Evolutionary conservation across 306 rosid genomes (phyloP).

Genomic region (Lathyrus oleraceus): DNA sequence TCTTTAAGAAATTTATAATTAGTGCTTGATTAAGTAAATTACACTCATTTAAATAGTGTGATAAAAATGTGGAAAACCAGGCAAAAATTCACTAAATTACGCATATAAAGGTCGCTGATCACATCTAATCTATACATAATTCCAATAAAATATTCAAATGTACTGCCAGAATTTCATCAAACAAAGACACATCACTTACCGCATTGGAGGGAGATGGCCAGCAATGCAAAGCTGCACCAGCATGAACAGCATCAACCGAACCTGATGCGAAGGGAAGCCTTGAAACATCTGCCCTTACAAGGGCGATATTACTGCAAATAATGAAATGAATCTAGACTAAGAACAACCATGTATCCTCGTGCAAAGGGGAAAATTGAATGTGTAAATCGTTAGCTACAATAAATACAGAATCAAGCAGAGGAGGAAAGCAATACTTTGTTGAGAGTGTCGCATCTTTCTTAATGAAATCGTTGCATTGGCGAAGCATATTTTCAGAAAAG

Average conservation of each 20-base stretch:
- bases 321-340: constrained; percentile 37
- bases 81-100: neutral
- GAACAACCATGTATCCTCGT: neutral
- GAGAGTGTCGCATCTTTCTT: constrained; percentile 64
- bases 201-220: constrained; percentile 98
- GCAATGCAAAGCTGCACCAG: constrained; percentile 95
- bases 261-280: constrained; percentile 91
- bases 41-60: neutral
- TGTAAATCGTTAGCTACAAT: neutral
- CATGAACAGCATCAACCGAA: constrained; percentile 91
- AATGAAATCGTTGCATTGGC: constrained; percentile 81
- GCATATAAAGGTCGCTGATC: no score
- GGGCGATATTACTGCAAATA: constrained; percentile 83
- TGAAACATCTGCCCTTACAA: constrained; percentile 93
- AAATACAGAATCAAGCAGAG: constrained; percentile 17
- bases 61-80: constrained; percentile 14
- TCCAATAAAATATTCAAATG: no score
- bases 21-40: constrained; percentile 21
- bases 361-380: neutral
- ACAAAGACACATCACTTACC: constrained; percentile 54
- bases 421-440: constrained; percentile 42
- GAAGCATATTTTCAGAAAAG: constrained; percentile 94
- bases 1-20: constrained; percentile 40
- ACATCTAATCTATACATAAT: no score
- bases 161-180: neutral